Percentiles rank a stretch among this genome's conserved stretches.
These are phyloP conservation scores for Candida frijolesensis DNA, from an alignment of 1,139 yeast species.

Conservation along the genomic window DNA sequence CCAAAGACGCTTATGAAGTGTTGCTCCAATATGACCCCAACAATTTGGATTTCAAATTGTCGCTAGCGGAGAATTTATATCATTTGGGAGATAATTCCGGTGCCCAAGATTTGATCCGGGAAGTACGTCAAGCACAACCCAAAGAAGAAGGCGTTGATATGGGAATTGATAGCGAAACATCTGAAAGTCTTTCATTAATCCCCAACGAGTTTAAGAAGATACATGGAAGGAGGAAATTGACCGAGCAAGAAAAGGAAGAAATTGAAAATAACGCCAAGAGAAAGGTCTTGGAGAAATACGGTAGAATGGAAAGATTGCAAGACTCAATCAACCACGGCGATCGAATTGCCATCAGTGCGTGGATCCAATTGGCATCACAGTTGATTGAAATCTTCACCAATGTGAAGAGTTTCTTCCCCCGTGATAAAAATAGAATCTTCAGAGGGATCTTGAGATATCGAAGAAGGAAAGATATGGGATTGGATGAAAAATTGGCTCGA, in stretches of 20 bases:
- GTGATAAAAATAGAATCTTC: constrained; percentile 68
- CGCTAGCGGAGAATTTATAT: constrained; percentile 80
- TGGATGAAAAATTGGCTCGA: constrained; percentile 73
- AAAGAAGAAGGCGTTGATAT: constrained; percentile 15
- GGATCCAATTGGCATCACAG: constrained; percentile 86
- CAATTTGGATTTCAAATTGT: constrained; percentile 72
- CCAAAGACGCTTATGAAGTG: constrained; percentile 63
- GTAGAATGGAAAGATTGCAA: constrained; percentile 60
- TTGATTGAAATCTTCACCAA: constrained; percentile 79
- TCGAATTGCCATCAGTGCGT: constrained; percentile 64
- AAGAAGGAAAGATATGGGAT: constrained; percentile 59
- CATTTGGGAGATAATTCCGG: constrained; percentile 66
- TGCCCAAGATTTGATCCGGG: constrained; percentile 60
- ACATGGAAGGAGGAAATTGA: constrained; percentile 32
- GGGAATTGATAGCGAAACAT: constrained; percentile 16
- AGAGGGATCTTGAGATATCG: constrained; percentile 68
- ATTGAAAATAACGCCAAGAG: constrained; percentile 61
- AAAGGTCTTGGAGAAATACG: constrained; percentile 65
- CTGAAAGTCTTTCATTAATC: constrained; percentile 24
- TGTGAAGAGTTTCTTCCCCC: constrained; percentile 76
- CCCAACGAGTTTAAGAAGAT: constrained; percentile 24
- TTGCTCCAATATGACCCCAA: constrained; percentile 61
- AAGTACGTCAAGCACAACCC: constrained; percentile 34
- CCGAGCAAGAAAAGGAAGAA: constrained; percentile 59
- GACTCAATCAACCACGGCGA: constrained; percentile 58